These are phyloP conservation scores for Aureobasidium sp. DNA, from an alignment of 2,329 filamentous ascomycete genomes.

Conservation along the genomic window DNA sequence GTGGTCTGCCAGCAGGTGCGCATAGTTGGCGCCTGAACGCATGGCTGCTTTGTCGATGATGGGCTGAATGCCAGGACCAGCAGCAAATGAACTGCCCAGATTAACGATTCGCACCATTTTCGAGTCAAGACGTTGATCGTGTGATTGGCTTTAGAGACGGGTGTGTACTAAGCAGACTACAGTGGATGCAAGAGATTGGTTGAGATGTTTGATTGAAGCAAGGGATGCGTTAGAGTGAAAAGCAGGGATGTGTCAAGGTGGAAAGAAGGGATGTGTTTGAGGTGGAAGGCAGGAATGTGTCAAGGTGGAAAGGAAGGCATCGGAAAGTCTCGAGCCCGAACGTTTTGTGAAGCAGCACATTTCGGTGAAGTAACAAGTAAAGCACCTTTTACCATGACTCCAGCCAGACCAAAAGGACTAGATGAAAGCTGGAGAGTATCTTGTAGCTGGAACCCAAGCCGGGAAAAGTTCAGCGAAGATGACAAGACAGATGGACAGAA, in stretches of 20 bases:
- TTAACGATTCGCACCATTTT: background rate
- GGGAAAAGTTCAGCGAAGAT: too few relatives aligned
- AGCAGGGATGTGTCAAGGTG: background rate
- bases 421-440: too few relatives aligned
- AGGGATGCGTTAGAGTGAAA: too few relatives aligned
- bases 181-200: too few relatives aligned
- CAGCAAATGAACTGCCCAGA: conserved; percentile 22
- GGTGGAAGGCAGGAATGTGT: background rate
- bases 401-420: too few relatives aligned
- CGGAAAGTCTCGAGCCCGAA: background rate
- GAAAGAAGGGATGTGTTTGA: background rate
- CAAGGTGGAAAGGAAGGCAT: background rate
- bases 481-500: too few relatives aligned
- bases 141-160: background rate
- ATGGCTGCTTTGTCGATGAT: conserved; percentile 28
- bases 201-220: background rate
- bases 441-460: too few relatives aligned
- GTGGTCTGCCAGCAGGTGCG: conserved; percentile 28
- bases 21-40: conserved; percentile 33
- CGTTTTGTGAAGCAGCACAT: background rate
- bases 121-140: too few relatives aligned
- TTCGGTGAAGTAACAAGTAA: too few relatives aligned
- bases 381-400: too few relatives aligned
- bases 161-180: too few relatives aligned
- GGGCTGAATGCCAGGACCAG: conserved; percentile 31